Conservation (phyloP, 257 asterid species). For the Linderniella brevidens region DNA sequence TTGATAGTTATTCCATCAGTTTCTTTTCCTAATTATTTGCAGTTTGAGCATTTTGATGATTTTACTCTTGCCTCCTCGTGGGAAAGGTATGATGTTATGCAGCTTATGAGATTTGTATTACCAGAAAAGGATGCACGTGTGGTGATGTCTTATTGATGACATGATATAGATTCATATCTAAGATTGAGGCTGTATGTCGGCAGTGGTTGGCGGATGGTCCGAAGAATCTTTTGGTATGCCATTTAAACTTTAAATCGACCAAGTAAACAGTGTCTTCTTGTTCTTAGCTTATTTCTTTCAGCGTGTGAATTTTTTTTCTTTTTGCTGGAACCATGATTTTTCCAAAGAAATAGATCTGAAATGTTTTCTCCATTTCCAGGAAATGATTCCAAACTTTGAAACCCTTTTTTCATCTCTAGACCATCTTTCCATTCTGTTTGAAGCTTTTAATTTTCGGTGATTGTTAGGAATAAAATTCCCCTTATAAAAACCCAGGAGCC, state of each 20-base stretch:
- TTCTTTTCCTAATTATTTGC: constrained; percentile 12
- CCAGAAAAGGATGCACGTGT: background rate
- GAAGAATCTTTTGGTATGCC: constrained; percentile 36
- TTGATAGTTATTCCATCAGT: background rate
- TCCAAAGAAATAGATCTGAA: too few species aligned
- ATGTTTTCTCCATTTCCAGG: too few species aligned
- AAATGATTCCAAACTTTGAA: too few species aligned
- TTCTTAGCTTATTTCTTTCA: background rate
- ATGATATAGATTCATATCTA: constrained; percentile 48
- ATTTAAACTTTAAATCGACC: background rate
- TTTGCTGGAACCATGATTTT: background rate
- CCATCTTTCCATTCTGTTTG: too few species aligned
- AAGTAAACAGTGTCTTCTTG: background rate
- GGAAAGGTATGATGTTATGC: constrained; percentile 35
- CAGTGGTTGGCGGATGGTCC: constrained; percentile 61
- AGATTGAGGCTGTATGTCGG: constrained; percentile 57
- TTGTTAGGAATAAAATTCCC: too few species aligned
- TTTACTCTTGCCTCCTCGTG: constrained; percentile 64
- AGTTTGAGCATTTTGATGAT: constrained; percentile 65
- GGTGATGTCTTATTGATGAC: background rate
- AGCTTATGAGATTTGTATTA: background rate
- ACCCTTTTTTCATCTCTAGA: too few species aligned
- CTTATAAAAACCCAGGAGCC: too few species aligned
- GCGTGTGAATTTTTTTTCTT: background rate
- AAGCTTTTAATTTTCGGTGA: too few species aligned